Conservation (phyloP, 163 green algal genomes). For the Scenedesmus sp. region DNA sequence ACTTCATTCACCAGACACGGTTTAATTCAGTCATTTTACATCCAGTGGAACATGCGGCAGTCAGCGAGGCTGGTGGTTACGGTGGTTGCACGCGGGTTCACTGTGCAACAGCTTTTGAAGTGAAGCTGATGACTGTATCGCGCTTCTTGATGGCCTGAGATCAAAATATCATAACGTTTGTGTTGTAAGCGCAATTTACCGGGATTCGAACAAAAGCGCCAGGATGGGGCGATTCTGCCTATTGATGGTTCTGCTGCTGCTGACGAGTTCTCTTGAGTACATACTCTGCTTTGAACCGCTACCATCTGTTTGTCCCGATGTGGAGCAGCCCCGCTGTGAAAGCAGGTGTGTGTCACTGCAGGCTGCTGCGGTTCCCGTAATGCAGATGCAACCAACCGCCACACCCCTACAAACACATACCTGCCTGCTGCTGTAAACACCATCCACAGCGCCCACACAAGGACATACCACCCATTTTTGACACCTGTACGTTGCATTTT, state of each 20-base stretch:
- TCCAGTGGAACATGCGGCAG: no score
- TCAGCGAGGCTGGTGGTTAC: no score
- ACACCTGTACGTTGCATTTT: not conserved
- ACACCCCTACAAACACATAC: not conserved
- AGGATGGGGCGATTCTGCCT: not conserved
- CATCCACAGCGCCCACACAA: not conserved
- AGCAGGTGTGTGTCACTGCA: not conserved
- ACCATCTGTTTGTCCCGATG: not conserved
- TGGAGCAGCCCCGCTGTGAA: not conserved
- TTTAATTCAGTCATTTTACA: no score
- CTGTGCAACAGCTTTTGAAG: no score
- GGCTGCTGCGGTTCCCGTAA: not conserved
- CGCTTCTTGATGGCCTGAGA: no score
- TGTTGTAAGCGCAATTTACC: no score
- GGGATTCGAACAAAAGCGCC: not conserved
- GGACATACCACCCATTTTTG: not conserved
- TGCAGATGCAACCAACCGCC: not conserved
- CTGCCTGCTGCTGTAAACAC: no score
- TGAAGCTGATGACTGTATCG: no score
- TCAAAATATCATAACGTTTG: no score
- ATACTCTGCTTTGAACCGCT: not conserved
- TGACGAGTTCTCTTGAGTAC: not conserved
- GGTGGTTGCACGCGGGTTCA: no score
- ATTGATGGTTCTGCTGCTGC: constrained; percentile 2
- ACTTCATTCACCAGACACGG: no score